Conservation (phyloP, 495 filamentous ascomycete genomes). For the Xylaria venustula region DNA sequence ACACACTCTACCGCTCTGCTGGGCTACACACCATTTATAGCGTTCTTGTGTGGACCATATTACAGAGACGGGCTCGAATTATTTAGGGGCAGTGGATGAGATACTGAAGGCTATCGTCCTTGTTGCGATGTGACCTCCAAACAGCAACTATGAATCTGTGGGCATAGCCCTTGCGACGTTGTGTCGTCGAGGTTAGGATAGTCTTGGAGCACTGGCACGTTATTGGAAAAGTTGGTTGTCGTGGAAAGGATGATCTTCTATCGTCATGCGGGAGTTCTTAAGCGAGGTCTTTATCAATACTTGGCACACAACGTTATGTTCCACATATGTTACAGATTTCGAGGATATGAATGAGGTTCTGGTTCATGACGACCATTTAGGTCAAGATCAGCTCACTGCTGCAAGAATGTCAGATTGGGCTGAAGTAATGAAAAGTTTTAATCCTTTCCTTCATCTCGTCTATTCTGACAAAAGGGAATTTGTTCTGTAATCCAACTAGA, state of each 20-base stretch:
- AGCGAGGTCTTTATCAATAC: constrained; percentile 4
- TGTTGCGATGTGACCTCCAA: constrained; percentile 1
- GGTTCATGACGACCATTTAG: constrained; percentile 3
- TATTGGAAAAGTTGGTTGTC: constrained; percentile 7
- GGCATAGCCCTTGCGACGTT: constrained; percentile 6
- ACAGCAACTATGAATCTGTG: constrained; percentile 8
- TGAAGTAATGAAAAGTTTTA: constrained; percentile 5
- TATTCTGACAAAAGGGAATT: constrained; percentile 3
- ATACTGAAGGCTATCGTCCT: constrained; percentile 9
- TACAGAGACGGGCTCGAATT: constrained; percentile 5
- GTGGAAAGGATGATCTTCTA: constrained; percentile 1
- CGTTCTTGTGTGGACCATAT: constrained; percentile 6
- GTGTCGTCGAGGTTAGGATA: constrained; percentile 5
- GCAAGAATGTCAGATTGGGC: constrained; percentile 6
- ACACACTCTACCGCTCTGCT: constrained; percentile 6
- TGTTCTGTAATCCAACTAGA: constrained; percentile 3
- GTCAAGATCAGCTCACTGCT: constrained; percentile 5
- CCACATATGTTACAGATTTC: constrained; percentile 5
- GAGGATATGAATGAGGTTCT: constrained; percentile 4
- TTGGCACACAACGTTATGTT: constrained; percentile 4
- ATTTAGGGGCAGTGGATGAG: constrained; percentile 8
- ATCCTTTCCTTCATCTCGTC: constrained; percentile 4
- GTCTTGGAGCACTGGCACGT: constrained; percentile 6
- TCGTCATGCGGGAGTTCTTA: constrained; percentile 8
- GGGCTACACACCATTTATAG: constrained; percentile 7